Percentiles rank a stretch among this genome's conserved stretches.
Conservation (phyloP, 495 filamentous ascomycete genomes). For the Penicillium arizonense region DNA sequence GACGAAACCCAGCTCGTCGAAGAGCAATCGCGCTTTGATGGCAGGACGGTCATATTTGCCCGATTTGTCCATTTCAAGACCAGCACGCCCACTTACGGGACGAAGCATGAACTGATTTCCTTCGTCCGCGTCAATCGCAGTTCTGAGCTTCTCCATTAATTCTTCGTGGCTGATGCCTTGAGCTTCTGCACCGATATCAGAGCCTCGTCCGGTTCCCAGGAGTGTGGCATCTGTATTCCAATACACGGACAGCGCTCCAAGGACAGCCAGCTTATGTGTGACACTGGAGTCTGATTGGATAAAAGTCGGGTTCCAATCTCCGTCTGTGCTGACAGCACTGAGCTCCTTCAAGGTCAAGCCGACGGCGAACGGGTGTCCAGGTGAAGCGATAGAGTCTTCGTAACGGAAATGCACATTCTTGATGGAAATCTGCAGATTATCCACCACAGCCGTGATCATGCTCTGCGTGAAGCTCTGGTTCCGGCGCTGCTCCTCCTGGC, state of each 20-base stretch:
- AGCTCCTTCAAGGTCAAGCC: conserved; percentile 92
- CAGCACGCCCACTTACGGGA: conserved; percentile 88
- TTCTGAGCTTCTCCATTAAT: conserved; percentile 70
- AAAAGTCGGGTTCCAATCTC: conserved; percentile 89
- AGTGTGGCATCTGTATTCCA: conserved; percentile 94
- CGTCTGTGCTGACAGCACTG: conserved; percentile 92
- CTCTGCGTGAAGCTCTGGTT: conserved; percentile 96
- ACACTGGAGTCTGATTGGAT: conserved; percentile 79
- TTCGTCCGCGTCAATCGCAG: conserved; percentile 71
- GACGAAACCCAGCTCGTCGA: conserved; percentile 94
- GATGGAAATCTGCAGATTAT: conserved; percentile 94
- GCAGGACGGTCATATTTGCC: conserved; percentile 76
- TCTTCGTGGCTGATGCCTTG: conserved; percentile 67
- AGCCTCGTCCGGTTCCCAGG: conserved; percentile 68
- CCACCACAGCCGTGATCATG: conserved; percentile 90
- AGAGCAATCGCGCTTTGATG: conserved; percentile 85
- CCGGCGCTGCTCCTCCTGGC: conserved; percentile 88
- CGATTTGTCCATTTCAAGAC: conserved; percentile 89
- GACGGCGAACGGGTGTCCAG: conserved; percentile 90
- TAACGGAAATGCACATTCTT: conserved; percentile 98
- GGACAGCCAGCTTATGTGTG: conserved; percentile 87
- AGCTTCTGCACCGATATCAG: conserved; percentile 59
- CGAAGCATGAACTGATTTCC: conserved; percentile 92
- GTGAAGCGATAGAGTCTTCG: conserved; percentile 94
- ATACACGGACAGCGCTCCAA: conserved; percentile 87